These are phyloP conservation scores for Tubosaeta sp. DNA, from an alignment of 768 basidiomycete species.

Conservation along the genomic window DNA sequence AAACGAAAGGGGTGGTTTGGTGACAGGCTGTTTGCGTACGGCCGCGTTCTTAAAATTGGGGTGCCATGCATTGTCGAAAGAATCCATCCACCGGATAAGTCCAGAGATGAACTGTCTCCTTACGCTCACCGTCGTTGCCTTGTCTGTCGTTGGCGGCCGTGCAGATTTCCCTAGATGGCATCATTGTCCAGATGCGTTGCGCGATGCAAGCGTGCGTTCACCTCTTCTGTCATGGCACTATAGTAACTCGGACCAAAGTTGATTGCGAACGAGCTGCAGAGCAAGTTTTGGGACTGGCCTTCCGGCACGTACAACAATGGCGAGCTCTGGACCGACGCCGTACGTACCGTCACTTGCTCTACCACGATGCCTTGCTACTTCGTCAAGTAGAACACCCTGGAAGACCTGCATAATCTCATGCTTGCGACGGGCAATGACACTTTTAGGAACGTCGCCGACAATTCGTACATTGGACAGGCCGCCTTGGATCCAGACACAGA, in stretches of 20 bases:
- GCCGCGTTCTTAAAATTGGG: too few relatives aligned
- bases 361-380: neutral
- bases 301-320: constrained; percentile 46
- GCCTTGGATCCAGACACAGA: constrained; percentile 38
- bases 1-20: too few relatives aligned
- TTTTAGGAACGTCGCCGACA: constrained; percentile 37
- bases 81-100: neutral
- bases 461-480: constrained; percentile 42
- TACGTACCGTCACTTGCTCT: constrained; percentile 20
- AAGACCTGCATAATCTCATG: constrained; percentile 58
- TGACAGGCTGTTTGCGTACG: too few relatives aligned
- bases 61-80: too few relatives aligned
- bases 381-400: constrained; percentile 45
- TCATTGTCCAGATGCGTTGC: constrained; percentile 7
- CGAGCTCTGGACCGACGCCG: constrained; percentile 54
- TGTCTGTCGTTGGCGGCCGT: constrained; percentile 1
- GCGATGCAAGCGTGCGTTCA: constrained; percentile 12
- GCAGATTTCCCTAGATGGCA: neutral
- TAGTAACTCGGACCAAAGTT: constrained; percentile 15
- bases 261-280: constrained; percentile 25
- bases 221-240: too few relatives aligned
- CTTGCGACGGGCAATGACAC: constrained; percentile 41
- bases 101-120: neutral
- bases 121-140: neutral
- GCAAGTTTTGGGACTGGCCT: constrained; percentile 37